Conservation (phyloP, 2,329 filamentous ascomycete species). For the Polychaeton citri region DNA sequence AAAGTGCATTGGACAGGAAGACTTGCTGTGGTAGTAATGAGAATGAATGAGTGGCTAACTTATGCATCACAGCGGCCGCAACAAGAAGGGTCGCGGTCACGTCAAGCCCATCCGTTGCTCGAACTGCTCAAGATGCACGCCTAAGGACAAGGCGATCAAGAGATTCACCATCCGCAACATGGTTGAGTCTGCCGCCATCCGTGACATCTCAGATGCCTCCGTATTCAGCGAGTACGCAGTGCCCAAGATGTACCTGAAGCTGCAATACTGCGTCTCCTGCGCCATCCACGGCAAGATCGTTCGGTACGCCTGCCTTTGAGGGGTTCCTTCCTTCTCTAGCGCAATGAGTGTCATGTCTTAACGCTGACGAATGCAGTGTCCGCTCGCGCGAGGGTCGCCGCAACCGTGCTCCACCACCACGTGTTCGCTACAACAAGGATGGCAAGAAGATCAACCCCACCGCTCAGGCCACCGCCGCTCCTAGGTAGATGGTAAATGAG, state of each 20-base stretch:
- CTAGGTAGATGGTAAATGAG: conserved; percentile 8
- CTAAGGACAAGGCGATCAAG: conserved; percentile 99
- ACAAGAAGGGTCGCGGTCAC: conserved; percentile 99
- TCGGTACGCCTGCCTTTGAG: conserved; percentile 69
- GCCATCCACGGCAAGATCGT: conserved; percentile 99
- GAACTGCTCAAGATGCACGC: conserved; percentile 70
- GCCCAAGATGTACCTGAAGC: conserved; percentile 99
- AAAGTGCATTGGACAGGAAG: no score
- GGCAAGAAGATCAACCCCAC: conserved; percentile 98
- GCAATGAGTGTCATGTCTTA: no score
- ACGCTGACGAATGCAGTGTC: no score
- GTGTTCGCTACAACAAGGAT: conserved; percentile 99
- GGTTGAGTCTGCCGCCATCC: conserved; percentile 99
- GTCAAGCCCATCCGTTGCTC: conserved; percentile 97
- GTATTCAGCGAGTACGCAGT: conserved; percentile 99
- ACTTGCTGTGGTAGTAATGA: conserved; percentile 4
- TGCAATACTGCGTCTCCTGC: conserved; percentile 99
- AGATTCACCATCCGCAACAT: conserved; percentile 99
- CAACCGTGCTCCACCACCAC: conserved; percentile 95
- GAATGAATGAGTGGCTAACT: conserved; percentile 19
- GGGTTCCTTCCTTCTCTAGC: no score
- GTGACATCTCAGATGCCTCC: conserved; percentile 99
- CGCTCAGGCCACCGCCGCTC: conserved; percentile 55
- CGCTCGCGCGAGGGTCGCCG: conserved; percentile 92
- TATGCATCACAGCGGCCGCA: conserved; percentile 60